Evolutionary conservation across 2,329 filamentous ascomycete genomes (phyloP), one percentile per base, ranked within the genome.

Genomic region (Trichoderma sp.): DNA sequence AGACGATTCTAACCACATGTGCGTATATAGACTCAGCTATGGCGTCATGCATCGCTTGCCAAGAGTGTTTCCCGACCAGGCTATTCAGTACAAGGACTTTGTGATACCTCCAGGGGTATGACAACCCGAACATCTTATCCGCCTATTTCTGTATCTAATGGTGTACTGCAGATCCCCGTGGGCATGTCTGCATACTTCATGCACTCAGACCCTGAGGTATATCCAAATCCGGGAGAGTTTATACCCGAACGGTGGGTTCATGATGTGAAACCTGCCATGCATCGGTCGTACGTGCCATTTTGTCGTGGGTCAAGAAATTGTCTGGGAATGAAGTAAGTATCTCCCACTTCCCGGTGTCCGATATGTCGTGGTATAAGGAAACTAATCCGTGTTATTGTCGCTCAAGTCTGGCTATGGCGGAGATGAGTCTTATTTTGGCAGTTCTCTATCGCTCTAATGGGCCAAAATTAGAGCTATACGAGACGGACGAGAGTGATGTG

Each of bases 31-130:
- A 20, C 59, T 62, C 59, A 62, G 59, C 59, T 62, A 62, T 62
- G 59, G 59, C 59, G 59, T 62, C 59, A 62, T 62, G 59, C 59
- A 62, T 36, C 59, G 59, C 34, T 39, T 62, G 59, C 59, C 59
- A 15, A 62, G 59, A 62, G 59, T 62, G 15, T 62, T 62, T 62
- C 32, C 59, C 20, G 59, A 62, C 59, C 59, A 62, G 23, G 32
- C 59, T n/a, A 23, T 62, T 23, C 59, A 62, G n/a, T 62, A 62
- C 34, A 62, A 62, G 4, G 59, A 62, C 7, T 62, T 9, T 36
- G 59, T 62, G 59, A 39, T 62, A 39, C 59, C 59, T 23, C 15
- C 36, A 39, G 59, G 59, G 32, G 59, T 62, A 20, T 28, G 59
- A 36, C 59, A 26, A 3, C 15, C 59, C 13, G 34, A 62, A 3